Conservation (phyloP, 768 basidiomycete species). For the Psilocybe sp. region DNA sequence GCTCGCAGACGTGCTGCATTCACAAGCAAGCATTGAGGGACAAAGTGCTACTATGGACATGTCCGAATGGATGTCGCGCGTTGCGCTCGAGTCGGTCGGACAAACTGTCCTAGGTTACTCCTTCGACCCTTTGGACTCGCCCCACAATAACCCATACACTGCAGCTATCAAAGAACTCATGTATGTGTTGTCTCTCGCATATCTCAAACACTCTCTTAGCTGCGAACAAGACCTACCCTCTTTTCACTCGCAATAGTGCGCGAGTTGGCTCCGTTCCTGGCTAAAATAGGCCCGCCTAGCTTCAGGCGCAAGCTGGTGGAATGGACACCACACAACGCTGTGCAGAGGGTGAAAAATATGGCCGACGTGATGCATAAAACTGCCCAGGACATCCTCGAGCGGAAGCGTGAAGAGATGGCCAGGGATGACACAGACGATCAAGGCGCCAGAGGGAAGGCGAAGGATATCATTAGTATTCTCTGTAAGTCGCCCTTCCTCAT, state of each 20-base stretch:
- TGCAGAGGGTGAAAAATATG: too few relatives aligned
- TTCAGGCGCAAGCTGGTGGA: slow-evolving; percentile 41
- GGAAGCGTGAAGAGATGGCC: too few relatives aligned
- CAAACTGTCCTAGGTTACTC: slow-evolving; percentile 43
- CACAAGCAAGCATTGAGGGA: too few relatives aligned
- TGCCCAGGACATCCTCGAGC: too few relatives aligned
- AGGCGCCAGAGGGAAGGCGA: slow-evolving; percentile 30
- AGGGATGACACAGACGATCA: too few relatives aligned
- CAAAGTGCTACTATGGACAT: slow-evolving; percentile 28
- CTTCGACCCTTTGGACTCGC: slow-evolving; percentile 36
- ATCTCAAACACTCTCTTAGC: neutral
- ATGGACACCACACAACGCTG: too few relatives aligned
- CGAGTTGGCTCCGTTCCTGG: slow-evolving; percentile 43
- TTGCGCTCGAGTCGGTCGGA: slow-evolving; percentile 24
- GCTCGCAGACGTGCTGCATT: too few relatives aligned
- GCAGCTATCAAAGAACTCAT: slow-evolving; percentile 43
- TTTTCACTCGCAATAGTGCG: slow-evolving; percentile 43
- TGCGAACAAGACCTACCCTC: slow-evolving; percentile 36
- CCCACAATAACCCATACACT: slow-evolving; percentile 39
- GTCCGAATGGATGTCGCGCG: slow-evolving; percentile 18
- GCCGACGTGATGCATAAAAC: too few relatives aligned
- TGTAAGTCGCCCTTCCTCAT: slow-evolving; percentile 30
- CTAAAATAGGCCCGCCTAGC: slow-evolving; percentile 36
- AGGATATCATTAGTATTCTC: slow-evolving; percentile 50
- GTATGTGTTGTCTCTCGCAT: slow-evolving; percentile 26